Evolutionary conservation across 1,139 yeast genomes (phyloP), one percentile per base, ranked within the genome.

Genomic region (Protomyces arabidopsidicola): DNA sequence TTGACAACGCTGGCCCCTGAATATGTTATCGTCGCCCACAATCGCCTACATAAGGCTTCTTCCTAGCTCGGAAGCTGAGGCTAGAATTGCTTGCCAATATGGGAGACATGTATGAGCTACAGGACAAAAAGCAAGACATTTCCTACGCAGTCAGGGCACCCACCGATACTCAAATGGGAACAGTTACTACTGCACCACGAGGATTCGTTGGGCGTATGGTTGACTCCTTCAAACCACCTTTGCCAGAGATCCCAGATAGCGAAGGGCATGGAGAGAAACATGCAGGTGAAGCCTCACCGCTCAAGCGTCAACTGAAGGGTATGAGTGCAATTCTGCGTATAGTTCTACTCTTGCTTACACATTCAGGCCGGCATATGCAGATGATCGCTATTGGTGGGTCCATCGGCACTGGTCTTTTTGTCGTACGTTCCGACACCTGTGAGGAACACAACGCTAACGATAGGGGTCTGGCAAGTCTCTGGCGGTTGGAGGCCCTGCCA

Each of bases 401-500:
- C 5, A 70, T 82, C 36, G 88, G 88, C 66, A 85, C 90, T 6
- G 90, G 91, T 70, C 78, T 63, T n/a, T 80, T 84, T 67, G 76
- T 86, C 59, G 31, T 27, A 87, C 88, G 38, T 81, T 88, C 0
- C 87, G 88, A 3, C 80, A 79, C 62, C 81, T 87, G 2, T 75
- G 6, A 27, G 31, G 6, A 27, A 8, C 31, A 27, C 31, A 27
- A 27, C 4, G 31, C 31, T 78, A 85, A 55, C 84, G 86, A 69
- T 83, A 87, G 66, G 90, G 90, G 65, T 78, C 85, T 51, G 90
- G 90, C 56, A 75, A 79, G 55, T 81, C 84, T 31, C 74, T 86
- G 57, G 71, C 75, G 42, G 75, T 76, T 38, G 86, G 87, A 55
- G 90, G 91, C 10, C 89, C 90, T 2, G 88, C 84, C 2, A 86